Evolutionary conservation across 768 basidiomycete genomes (phyloP).

Genomic region (Boletus barrowsii): DNA sequence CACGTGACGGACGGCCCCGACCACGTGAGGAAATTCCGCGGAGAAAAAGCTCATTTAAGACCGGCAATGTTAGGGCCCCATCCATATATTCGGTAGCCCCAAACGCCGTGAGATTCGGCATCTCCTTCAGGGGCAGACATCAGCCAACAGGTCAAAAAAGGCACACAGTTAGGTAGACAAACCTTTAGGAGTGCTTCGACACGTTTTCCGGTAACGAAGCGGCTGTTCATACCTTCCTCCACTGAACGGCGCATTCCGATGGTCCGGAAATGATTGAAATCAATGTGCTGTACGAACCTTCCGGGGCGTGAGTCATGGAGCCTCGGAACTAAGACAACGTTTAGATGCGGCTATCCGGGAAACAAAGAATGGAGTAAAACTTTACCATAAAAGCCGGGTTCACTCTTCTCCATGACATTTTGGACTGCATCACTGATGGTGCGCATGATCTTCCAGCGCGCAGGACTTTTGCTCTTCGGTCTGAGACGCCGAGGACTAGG

Average conservation of each 20-base stretch:
- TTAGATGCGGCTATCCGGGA: not conserved
- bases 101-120: slow-evolving; percentile 80
- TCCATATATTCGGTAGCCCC: slow-evolving; percentile 99
- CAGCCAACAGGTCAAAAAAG: slow-evolving; percentile 1
- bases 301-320: slow-evolving; percentile 71
- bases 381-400: slow-evolving; percentile 73
- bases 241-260: slow-evolving; percentile 93
- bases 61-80: slow-evolving; percentile 77
- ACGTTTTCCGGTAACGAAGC: slow-evolving; percentile 90
- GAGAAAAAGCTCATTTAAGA: slow-evolving; percentile 87
- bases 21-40: slow-evolving; percentile 73
- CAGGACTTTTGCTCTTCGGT: slow-evolving; percentile 76
- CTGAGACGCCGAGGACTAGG: slow-evolving; percentile 76
- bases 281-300: slow-evolving; percentile 80
- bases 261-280: slow-evolving; percentile 96
- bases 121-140: slow-evolving; percentile 54
- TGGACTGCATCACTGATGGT: slow-evolving; percentile 79
- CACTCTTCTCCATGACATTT: slow-evolving; percentile 57
- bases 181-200: slow-evolving; percentile 79
- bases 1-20: slow-evolving; percentile 64
- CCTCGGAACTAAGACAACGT: slow-evolving; percentile 50
- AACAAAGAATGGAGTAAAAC: slow-evolving; percentile 9
- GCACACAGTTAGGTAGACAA: slow-evolving; percentile 16
- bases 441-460: slow-evolving; percentile 78
- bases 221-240: slow-evolving; percentile 82